Evolutionary conservation across 306 rosid species (phyloP), one percentile per base, ranked within the genome.

Genomic region (Casuarina glauca): DNA sequence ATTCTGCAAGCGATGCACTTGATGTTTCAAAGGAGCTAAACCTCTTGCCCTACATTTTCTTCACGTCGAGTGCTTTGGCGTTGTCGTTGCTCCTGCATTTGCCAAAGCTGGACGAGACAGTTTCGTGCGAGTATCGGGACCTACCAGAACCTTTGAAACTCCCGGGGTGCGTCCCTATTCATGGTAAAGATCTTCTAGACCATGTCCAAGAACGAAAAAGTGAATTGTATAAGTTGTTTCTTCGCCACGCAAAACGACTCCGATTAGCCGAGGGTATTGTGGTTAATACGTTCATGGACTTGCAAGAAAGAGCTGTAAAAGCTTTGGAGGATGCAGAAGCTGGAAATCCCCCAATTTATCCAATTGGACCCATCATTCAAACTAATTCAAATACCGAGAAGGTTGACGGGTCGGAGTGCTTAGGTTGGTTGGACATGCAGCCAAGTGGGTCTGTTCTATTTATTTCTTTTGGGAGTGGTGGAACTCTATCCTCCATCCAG

Each of bases 331-430:
- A 74, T 43, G 52, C 20, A n/a, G 54, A 6, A 3, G 35, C 5
- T 16, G 49, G 60, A 46, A 19, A 43, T 45, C 82, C 84, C 15
- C 15, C 41, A 3, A 71, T 85, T 10, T 82, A 79, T 43, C 78
- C 88, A 62, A 54, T 87, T 6, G 90, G 90, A 58, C 90, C 90
- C 39, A 44, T 87, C 46, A 57, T 73, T 5, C 85, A 80, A 52
- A 77, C 69, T 19, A 79, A 9, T 45, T 44, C 74, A 57, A 54
- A 51, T 16, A n/a, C 19, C 5, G 43, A 64, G 13, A 10, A 48
- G 5, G 74, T n/a, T 55, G 72, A 70, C 45, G 79, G 70, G 32
- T 41, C 1, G 2, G 69, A 69, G 7, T 82, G 72, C 17, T 13
- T 79, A 9, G 72, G 17, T 26, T 79, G 84, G 84, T 50, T 83